These are phyloP conservation scores for Auricularia auricula-judae DNA, from an alignment of 768 basidiomycete species.

Conservation along the genomic window DNA sequence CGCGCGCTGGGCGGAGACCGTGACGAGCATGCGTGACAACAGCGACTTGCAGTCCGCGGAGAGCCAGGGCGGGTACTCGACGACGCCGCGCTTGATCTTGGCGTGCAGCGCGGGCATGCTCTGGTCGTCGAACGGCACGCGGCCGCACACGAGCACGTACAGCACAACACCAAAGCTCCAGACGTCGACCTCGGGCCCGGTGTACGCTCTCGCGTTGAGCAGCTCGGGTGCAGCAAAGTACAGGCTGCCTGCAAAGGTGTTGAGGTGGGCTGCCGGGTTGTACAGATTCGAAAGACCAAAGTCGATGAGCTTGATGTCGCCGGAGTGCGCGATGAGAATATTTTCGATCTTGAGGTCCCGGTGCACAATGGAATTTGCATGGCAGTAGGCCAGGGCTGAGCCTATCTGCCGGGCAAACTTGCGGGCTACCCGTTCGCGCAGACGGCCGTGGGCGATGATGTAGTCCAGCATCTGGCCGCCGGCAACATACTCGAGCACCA, in stretches of 20 bases:
- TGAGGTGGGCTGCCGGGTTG: conserved; percentile 30
- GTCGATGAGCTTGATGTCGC: conserved; percentile 10
- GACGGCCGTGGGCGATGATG: conserved; percentile 94
- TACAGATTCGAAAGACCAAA: conserved; percentile 13
- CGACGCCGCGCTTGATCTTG: conserved; percentile 94
- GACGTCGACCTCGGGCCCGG: conserved; percentile 95
- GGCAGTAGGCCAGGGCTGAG: conserved; percentile 26
- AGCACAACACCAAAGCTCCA: conserved; percentile 99
- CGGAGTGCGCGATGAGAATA: conserved; percentile 8
- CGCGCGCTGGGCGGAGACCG: conserved; percentile 74
- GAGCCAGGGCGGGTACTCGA: conserved; percentile 96
- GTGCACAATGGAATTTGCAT: conserved; percentile 32
- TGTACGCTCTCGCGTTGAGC: conserved; percentile 92
- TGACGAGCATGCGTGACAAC: conserved; percentile 91
- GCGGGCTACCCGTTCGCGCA: conserved; percentile 88
- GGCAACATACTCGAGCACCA: conserved; percentile 98
- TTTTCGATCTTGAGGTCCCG: conserved; percentile 39
- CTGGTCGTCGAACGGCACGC: conserved; percentile 98
- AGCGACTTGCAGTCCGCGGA: conserved; percentile 93
- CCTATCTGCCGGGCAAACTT: conserved; percentile 98
- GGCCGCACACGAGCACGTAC: conserved; percentile 95
- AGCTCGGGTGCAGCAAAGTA: conserved; percentile 99
- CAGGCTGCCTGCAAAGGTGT: conserved; percentile 94
- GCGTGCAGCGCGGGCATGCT: conserved; percentile 98
- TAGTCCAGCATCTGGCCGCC: conserved; percentile 99